Evolutionary conservation across 805 yeast species (phyloP), one percentile per base, ranked within the genome.

Genomic region (Barnettozyma pratensis): DNA sequence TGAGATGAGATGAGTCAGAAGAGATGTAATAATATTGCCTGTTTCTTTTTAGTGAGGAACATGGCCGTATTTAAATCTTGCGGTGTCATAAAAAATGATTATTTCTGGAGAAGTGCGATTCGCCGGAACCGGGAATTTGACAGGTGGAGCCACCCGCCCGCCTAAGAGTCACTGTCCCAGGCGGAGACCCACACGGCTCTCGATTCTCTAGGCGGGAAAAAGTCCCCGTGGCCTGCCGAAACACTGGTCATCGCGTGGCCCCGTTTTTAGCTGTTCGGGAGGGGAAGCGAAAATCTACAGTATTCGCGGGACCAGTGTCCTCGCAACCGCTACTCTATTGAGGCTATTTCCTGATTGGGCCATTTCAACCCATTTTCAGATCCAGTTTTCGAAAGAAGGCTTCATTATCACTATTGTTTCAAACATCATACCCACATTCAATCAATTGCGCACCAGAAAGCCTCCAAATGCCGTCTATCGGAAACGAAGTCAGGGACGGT

Each of bases 401-500:
- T 19, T n/a, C n/a, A n/a, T n/a, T n/a, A n/a, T n/a, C n/a, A 19
- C 19, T 19, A 19, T 19, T 19, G 19, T 19, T 19, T 19, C 19
- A 19, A 19, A 19, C 19, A 19, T 19, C 19, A 19, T 19, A 19
- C 19, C 19, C 3, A 19, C 19, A 19, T 19, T 19, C 19, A 19
- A 19, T 19, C 19, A 19, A 19, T 19, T 19, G 19, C 19, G 19
- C 19, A 19, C 19, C 19, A 19, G 19, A 19, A 19, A 19, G 19
- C 19, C 19, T 19, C 19, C 19, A 19, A 12, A 47, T 47, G 50
- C 37, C 52, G 1, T 49, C 52, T 26, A 77, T 85, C 40, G 94
- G 92, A 31, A 82, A 84, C 63, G 90, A 84, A 59, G 69, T 85
- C 48, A 83, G 85, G 60, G 97, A 94, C 64, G 81, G 88, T 11